Conservation (phyloP, 2,329 filamentous ascomycete species). For the Arthroderma sp. region DNA sequence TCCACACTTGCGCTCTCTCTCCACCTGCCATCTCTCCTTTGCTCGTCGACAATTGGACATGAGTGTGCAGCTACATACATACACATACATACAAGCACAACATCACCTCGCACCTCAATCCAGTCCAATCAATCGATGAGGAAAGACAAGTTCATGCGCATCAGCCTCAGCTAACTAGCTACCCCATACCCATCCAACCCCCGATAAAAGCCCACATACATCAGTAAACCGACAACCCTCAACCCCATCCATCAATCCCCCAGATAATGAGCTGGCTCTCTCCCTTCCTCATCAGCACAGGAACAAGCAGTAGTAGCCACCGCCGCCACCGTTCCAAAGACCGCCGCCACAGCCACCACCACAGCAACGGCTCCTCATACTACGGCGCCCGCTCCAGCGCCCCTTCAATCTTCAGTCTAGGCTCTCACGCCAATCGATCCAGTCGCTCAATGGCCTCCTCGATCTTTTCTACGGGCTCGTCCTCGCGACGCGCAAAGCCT, state of each 20-base stretch:
- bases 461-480: slow-evolving; percentile 36
- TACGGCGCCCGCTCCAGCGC: slow-evolving; percentile 27
- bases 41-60: no score
- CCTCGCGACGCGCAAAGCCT: slow-evolving; percentile 66
- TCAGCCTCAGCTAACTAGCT: no score
- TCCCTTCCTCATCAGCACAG: slow-evolving; percentile 11
- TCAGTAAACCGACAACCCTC: neutral
- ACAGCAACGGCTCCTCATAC: slow-evolving; percentile 23
- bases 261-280: slow-evolving; percentile 35
- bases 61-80: no score
- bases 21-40: no score
- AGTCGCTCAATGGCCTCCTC: slow-evolving; percentile 19
- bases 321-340: slow-evolving; percentile 23
- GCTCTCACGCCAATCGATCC: slow-evolving; percentile 21
- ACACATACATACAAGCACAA: no score
- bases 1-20: no score
- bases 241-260: slow-evolving; percentile 1
- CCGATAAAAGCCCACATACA: neutral
- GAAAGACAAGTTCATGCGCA: no score
- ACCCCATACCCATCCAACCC: no score
- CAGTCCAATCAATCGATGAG: no score
- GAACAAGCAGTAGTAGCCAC: slow-evolving; percentile 11
- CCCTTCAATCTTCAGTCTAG: slow-evolving; percentile 35
- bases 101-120: no score
- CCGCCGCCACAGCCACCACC: slow-evolving; percentile 11